Conservation (phyloP, 768 basidiomycete species). For the Tremella mesenterica region DNA sequence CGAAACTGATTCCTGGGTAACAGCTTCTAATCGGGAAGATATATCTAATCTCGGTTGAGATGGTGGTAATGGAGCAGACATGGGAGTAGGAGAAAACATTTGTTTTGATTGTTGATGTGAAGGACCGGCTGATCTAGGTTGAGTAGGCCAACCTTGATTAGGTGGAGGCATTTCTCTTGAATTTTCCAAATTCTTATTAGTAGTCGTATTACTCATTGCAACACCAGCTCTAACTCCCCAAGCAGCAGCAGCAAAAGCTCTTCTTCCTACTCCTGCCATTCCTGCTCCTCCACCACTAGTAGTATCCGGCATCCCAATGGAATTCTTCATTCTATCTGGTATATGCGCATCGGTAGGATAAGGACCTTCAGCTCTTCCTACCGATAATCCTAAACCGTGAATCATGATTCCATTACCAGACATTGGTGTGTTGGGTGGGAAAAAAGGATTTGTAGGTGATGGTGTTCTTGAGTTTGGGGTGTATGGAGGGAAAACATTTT, state of each 20-base stretch:
- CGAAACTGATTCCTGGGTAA: too few relatives aligned
- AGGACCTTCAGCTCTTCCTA: conserved; percentile 16
- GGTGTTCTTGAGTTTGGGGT: conserved; percentile 2
- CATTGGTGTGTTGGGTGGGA: conserved; percentile 5
- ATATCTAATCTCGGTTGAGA: conserved; percentile 13
- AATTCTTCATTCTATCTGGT: conserved; percentile 10
- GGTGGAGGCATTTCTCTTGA: neutral
- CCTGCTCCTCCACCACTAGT: conserved; percentile 41
- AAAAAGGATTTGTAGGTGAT: conserved; percentile 16
- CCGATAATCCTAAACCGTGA: conserved; percentile 27
- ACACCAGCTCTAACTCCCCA: conserved; percentile 42
- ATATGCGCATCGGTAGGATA: conserved; percentile 21
- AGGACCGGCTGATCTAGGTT: conserved; percentile 2
- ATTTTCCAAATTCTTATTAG: neutral
- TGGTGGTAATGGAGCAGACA: conserved; percentile 10
- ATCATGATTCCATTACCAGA: conserved; percentile 3
- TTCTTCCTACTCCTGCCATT: conserved; percentile 83
- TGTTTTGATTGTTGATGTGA: neutral
- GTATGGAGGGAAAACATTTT: conserved; percentile 14
- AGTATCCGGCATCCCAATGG: conserved; percentile 23
- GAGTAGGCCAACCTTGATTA: neutral
- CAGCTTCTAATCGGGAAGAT: too few relatives aligned
- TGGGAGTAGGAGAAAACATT: neutral
- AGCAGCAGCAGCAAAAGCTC: conserved; percentile 69
- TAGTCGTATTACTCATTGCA: conserved; percentile 16